Evolutionary conservation across 2,329 filamentous ascomycete species (phyloP).

Genomic region (Pyrenophora graminea): DNA sequence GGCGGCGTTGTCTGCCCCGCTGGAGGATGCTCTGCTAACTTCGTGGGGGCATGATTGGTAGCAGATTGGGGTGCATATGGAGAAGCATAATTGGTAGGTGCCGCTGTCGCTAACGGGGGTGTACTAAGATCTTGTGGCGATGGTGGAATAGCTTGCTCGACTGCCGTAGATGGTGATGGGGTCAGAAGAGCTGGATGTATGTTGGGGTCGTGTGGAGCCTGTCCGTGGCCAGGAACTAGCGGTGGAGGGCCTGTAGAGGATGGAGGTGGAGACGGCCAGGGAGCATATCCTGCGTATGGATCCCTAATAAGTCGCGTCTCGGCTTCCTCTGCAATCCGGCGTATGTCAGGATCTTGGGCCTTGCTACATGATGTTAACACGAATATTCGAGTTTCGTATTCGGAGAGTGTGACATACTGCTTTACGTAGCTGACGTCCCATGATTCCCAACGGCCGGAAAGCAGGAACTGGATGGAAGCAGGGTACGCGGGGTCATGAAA

Average conservation of each 20-base stretch:
- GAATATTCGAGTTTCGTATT: background rate
- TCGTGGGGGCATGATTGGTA: background rate
- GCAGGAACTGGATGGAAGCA: slow-evolving; percentile 36
- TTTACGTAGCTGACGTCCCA: slow-evolving; percentile 40
- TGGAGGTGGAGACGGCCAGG: slow-evolving; percentile 28
- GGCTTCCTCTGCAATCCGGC: slow-evolving; percentile 35
- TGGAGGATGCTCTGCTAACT: background rate
- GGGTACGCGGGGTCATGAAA: slow-evolving; percentile 37
- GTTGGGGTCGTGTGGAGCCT: slow-evolving; percentile 5
- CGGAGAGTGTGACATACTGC: slow-evolving; percentile 22
- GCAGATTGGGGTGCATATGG: slow-evolving; percentile 14
- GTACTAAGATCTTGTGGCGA: slow-evolving; percentile 8
- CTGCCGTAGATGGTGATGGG: slow-evolving; percentile 11
- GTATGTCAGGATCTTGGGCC: slow-evolving; percentile 36
- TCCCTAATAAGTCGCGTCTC: slow-evolving; percentile 26
- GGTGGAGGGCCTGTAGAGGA: slow-evolving; percentile 9
- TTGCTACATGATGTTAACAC: slow-evolving; percentile 24
- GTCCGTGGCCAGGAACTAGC: background rate
- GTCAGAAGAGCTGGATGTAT: slow-evolving; percentile 5
- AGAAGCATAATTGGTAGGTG: slow-evolving; percentile 12
- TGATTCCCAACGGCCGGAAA: slow-evolving; percentile 37
- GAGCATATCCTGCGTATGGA: slow-evolving; percentile 23
- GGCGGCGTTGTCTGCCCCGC: background rate
- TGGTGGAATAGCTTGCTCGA: slow-evolving; percentile 2
- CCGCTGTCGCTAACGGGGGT: background rate